These are phyloP conservation scores for Citrus reticulata DNA, from an alignment of 345 rosid genomes.

Conservation along the genomic window DNA sequence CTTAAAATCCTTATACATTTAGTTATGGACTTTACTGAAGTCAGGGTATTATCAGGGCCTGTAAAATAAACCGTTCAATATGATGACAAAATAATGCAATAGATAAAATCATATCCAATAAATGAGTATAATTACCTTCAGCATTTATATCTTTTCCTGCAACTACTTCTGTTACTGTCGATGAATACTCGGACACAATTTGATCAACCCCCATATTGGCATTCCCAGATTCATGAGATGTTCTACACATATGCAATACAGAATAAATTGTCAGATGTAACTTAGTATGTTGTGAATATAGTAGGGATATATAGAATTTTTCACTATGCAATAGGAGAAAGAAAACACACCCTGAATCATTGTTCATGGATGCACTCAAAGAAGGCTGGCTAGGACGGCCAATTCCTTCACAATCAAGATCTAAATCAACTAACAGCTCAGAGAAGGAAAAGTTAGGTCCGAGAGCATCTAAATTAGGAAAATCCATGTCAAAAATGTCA, in stretches of 20 bases:
- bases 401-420: conserved; percentile 47
- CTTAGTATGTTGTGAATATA: background rate
- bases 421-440: conserved; percentile 65
- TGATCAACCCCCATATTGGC: conserved; percentile 33
- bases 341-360: conserved; percentile 36
- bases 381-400: conserved; percentile 37
- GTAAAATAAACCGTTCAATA: conserved; percentile 14
- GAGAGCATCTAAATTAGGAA: conserved; percentile 55
- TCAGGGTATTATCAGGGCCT: conserved; percentile 44
- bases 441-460: conserved; percentile 65
- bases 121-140: conserved; percentile 33
- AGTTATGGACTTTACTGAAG: conserved; percentile 56
- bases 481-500: conserved; percentile 60
- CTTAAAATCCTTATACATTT: conserved; percentile 63
- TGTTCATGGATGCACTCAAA: conserved; percentile 16
- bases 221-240: conserved; percentile 46
- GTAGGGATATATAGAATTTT: background rate
- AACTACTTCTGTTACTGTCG: conserved; percentile 37
- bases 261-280: conserved; percentile 11
- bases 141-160: conserved; percentile 32
- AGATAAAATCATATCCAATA: background rate
- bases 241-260: conserved; percentile 21
- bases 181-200: conserved; percentile 44
- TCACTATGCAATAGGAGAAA: background rate
- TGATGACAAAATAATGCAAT: background rate